Conservation (phyloP, 139 green algal species). For the Chlorella sorokiniana region DNA sequence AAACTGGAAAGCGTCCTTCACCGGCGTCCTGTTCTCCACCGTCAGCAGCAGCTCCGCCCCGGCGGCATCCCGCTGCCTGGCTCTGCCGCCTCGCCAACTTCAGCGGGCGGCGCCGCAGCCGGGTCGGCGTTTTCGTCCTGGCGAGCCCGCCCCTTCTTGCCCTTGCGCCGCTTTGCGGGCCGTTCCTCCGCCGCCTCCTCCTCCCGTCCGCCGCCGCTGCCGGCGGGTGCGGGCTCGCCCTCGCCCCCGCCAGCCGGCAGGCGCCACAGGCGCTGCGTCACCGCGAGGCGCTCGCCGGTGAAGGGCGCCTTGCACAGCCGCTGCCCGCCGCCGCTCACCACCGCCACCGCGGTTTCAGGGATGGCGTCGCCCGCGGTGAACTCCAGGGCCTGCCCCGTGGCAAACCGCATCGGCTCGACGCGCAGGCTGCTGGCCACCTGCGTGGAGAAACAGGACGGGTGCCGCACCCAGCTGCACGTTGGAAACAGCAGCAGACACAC, state of each 20-base stretch:
- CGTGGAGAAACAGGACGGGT: neutral
- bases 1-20: conserved; percentile 64
- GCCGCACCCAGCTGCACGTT: neutral
- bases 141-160: conserved; percentile 3
- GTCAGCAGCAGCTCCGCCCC: conserved; percentile 53
- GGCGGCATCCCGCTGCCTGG: neutral
- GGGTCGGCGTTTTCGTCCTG: conserved; percentile 29
- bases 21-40: conserved; percentile 59
- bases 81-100: neutral
- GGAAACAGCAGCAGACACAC: neutral
- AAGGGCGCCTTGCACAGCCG: conserved; percentile 36
- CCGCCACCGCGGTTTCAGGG: conserved; percentile 57
- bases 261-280: conserved; percentile 67
- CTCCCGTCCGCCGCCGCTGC: neutral
- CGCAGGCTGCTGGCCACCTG: conserved; percentile 54
- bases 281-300: conserved; percentile 55
- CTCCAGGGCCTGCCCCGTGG: conserved; percentile 35
- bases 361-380: conserved; percentile 57
- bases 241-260: conserved; percentile 19
- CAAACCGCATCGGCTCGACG: conserved; percentile 65
- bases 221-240: neutral
- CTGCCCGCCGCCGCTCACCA: conserved; percentile 48
- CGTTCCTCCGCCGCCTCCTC: conserved; percentile 1
- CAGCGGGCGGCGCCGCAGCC: neutral
- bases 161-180: conserved; percentile 35